Evolutionary conservation across 768 basidiomycete species (phyloP), one percentile per base, ranked within the genome.

Genomic region (Mycena albidolilacea): DNA sequence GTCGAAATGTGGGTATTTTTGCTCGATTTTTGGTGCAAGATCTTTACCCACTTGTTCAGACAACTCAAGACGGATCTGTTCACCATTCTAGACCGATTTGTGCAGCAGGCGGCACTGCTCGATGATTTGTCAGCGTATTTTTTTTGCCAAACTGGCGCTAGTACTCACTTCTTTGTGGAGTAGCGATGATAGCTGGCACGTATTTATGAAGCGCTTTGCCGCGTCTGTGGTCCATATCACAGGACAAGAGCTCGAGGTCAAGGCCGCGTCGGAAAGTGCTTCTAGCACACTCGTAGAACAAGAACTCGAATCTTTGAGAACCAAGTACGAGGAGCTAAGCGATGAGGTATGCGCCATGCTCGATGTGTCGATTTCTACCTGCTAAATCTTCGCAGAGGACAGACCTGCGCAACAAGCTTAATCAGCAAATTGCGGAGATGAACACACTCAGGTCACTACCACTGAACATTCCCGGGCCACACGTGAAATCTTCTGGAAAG

Each of bases 181-280:
- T 72, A 94, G 94, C 72, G 90, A 92, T 70, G 88, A 90, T 37
- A 87, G 85, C 67, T 95, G 93, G 94, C 82, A 85, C 23, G 71
- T 82, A 2, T 90, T 93, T 77, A 80, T 95, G 75, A 89, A 90
- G 67, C 84, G 83, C 3, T 92, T 94, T 78, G 80, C 90, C 3
- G 77, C 82, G 2, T 91, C 92, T 0, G 88, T 94, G 7, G 87
- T 91, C 78, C 86, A 88, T 72, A 87, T 95, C 66, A 93, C 92
- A 8, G 91, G 92, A 0, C 87, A 90, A 78, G 86, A 87, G 62
- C 81, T 93, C 21, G 86, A 91, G n/a, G 85, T 92, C 4, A 87
- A 84, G 60, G 79, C 85, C 17, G 82, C 82, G 0, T 48, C 63
- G 19, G 30, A 50, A 37, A 63, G 30, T 61, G 23, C 57, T 2